Percentiles rank a stretch among this genome's conserved stretches.
These are phyloP conservation scores for Solanum peruvianum DNA, from an alignment of 257 asterid species.

Conservation along the genomic window DNA sequence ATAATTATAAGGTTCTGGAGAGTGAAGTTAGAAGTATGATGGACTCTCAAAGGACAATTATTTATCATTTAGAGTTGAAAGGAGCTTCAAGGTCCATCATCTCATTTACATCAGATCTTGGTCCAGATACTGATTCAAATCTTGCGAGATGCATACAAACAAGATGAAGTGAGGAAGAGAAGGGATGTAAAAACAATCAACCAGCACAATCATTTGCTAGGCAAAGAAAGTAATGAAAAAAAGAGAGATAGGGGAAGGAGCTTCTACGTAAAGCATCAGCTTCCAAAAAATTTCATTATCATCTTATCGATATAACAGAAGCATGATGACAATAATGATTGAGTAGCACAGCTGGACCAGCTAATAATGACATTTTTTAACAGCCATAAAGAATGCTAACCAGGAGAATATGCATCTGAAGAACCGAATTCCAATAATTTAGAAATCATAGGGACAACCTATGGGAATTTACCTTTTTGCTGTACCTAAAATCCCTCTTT, in stretches of 20 bases:
- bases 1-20: not conserved
- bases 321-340: not conserved
- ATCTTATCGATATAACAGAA: not conserved
- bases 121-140: not conserved
- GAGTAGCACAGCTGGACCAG: not conserved
- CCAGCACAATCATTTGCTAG: not conserved
- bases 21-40: not conserved
- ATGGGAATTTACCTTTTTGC: slow-evolving; percentile 45
- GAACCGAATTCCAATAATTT: not conserved
- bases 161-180: not conserved
- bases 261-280: not conserved
- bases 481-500: slow-evolving; percentile 68
- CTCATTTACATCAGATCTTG: not conserved
- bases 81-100: not conserved
- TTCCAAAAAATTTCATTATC: not conserved
- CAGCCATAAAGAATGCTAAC: not conserved
- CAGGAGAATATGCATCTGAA: not conserved
- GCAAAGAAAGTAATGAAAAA: not conserved
- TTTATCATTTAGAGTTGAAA: not conserved
- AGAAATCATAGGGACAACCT: not conserved
- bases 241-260: not conserved
- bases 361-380: not conserved
- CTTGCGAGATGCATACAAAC: not conserved
- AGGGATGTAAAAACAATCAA: not conserved
- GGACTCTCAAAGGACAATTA: not conserved